Evolutionary conservation across 1,139 yeast genomes (phyloP).

Genomic region (Yamadazyma taylorii): DNA sequence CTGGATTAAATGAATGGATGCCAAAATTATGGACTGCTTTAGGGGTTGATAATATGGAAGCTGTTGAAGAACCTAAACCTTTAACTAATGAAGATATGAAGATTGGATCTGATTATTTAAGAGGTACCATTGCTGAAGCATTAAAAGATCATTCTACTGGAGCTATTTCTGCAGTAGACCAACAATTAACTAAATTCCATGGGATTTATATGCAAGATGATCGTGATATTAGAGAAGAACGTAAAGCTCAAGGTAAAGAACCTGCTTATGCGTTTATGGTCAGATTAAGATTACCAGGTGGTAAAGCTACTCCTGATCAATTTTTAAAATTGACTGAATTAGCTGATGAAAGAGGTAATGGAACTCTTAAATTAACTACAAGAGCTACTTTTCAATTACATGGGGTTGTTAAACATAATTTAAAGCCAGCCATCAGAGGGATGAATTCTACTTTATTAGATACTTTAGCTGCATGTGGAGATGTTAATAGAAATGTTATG

Average conservation of each 20-base stretch:
- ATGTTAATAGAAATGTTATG: conserved; percentile 95
- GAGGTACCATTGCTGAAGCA: conserved; percentile 94
- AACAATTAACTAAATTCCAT: conserved; percentile 94
- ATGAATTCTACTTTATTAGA: conserved; percentile 90
- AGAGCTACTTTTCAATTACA: conserved; percentile 98
- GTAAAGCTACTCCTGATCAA: conserved; percentile 83
- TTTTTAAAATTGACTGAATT: conserved; percentile 84
- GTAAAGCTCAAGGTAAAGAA: conserved; percentile 89
- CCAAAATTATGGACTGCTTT: conserved; percentile 81
- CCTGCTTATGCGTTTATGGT: conserved; percentile 97
- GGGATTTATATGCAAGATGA: conserved; percentile 99
- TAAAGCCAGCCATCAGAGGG: conserved; percentile 90
- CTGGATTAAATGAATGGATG: conserved; percentile 90
- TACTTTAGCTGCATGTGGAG: conserved; percentile 98
- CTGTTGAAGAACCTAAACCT: conserved; percentile 94
- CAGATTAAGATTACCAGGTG: conserved; percentile 94
- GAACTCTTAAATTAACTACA: conserved; percentile 91
- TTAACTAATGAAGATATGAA: conserved; percentile 96
- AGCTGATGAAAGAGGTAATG: conserved; percentile 84
- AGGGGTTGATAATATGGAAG: conserved; percentile 81
- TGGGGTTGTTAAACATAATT: conserved; percentile 87
- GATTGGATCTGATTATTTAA: conserved; percentile 76
- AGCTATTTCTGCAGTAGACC: conserved; percentile 89
- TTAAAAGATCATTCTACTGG: conserved; percentile 83
- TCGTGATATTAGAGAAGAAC: conserved; percentile 90